These are phyloP conservation scores for Populus ilicifolia DNA, from an alignment of 345 rosid species.

Conservation along the genomic window DNA sequence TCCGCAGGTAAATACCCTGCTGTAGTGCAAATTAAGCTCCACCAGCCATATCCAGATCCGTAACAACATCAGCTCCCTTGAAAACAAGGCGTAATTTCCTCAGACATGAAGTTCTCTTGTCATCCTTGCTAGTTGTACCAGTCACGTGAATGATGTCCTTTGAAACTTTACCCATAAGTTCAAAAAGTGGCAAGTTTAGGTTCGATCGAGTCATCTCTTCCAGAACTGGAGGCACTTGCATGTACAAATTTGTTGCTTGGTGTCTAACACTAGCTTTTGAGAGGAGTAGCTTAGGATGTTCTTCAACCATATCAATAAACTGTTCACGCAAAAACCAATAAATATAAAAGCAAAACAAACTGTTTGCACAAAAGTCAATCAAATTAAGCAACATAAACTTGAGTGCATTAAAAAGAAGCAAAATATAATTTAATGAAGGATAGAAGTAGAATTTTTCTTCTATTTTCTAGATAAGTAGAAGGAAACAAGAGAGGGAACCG, in stretches of 20 bases:
- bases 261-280: slow-evolving; percentile 73
- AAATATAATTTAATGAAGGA: not conserved
- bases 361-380: not conserved
- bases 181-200: slow-evolving; percentile 52
- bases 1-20: not conserved
- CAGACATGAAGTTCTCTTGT: slow-evolving; percentile 51
- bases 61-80: slow-evolving; percentile 63
- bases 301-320: slow-evolving; percentile 80
- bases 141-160: slow-evolving; percentile 24
- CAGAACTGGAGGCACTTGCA: slow-evolving; percentile 93
- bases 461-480: no score
- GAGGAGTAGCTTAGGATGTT: slow-evolving; percentile 63
- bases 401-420: not conserved
- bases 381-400: not conserved
- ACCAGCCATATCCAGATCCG: slow-evolving; percentile 78
- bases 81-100: slow-evolving; percentile 64
- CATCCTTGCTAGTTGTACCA: slow-evolving; percentile 38
- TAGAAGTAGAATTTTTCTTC: not conserved
- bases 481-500: not conserved
- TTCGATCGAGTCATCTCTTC: slow-evolving; percentile 85
- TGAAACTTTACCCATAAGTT: slow-evolving; percentile 64
- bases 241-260: slow-evolving; percentile 62
- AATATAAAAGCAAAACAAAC: not conserved
- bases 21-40: slow-evolving; percentile 47
- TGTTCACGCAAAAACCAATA: slow-evolving; percentile 24